Percentiles rank a stretch among this genome's conserved stretches.
Evolutionary conservation across 805 yeast genomes (phyloP).

Genomic region (Zygosaccharomyces rouxii): DNA sequence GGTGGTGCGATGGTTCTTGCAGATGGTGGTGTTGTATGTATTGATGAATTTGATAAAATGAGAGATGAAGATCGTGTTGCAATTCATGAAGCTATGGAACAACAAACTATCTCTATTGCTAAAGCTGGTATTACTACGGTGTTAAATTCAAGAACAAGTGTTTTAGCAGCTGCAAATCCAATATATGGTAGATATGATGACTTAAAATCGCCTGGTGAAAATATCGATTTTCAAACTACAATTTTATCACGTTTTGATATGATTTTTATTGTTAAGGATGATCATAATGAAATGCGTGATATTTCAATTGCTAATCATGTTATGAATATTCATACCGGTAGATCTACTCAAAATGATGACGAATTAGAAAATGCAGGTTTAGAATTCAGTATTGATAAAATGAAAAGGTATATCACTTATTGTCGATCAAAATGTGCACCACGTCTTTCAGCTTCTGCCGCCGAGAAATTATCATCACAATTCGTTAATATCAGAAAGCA

Average conservation of each 20-base stretch:
- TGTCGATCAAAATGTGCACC: slow-evolving; percentile 93
- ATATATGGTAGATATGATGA: slow-evolving; percentile 96
- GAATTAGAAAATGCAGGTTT: slow-evolving; percentile 55
- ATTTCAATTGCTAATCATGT: slow-evolving; percentile 90
- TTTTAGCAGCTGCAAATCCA: slow-evolving; percentile 97
- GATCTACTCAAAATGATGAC: slow-evolving; percentile 40
- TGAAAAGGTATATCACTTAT: slow-evolving; percentile 90
- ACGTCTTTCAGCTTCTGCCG: slow-evolving; percentile 78
- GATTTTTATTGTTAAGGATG: slow-evolving; percentile 96
- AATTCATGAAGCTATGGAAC: slow-evolving; percentile 99
- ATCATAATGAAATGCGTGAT: slow-evolving; percentile 82
- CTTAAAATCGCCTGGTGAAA: slow-evolving; percentile 93
- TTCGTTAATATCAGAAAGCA: slow-evolving; percentile 86
- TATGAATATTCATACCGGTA: slow-evolving; percentile 88
- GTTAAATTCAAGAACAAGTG: slow-evolving; percentile 92
- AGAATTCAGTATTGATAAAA: slow-evolving; percentile 82
- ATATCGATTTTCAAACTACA: slow-evolving; percentile 96
- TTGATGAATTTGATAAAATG: slow-evolving; percentile 99
- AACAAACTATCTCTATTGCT: slow-evolving; percentile 97
- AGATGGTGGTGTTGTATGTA: slow-evolving; percentile 98
- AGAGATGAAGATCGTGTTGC: slow-evolving; percentile 98
- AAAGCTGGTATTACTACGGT: slow-evolving; percentile 99
- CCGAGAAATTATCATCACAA: slow-evolving; percentile 85
- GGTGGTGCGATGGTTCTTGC: slow-evolving; percentile 99
- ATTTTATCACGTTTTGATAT: slow-evolving; percentile 96